These are phyloP conservation scores for Lentinula guzmanii DNA, from an alignment of 768 basidiomycete genomes.

Conservation along the genomic window DNA sequence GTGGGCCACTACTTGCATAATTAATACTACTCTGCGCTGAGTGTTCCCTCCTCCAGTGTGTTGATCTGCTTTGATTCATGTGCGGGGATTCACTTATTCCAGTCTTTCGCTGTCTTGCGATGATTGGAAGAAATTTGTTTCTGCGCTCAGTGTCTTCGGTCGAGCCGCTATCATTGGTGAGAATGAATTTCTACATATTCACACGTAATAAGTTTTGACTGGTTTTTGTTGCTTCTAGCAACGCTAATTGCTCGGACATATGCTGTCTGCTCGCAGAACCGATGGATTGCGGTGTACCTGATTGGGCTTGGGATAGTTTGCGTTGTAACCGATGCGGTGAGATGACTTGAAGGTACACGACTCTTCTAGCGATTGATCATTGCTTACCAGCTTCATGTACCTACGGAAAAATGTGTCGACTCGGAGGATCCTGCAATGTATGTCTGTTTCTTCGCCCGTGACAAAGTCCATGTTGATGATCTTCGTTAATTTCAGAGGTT, in stretches of 20 bases:
- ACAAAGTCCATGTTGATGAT: not conserved
- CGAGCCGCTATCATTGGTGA: conserved; percentile 22
- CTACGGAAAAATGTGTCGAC: conserved; percentile 12
- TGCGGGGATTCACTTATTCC: not conserved
- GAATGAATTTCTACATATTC: not conserved
- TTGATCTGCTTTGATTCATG: not conserved
- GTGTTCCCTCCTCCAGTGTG: not conserved
- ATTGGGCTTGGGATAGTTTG: conserved; percentile 14
- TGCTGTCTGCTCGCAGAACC: conserved; percentile 15
- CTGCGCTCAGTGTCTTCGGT: conserved; percentile 23
- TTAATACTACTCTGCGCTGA: not conserved
- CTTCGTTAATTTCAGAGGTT: not conserved
- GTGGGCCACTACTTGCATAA: not conserved
- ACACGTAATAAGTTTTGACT: not conserved
- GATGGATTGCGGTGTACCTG: conserved; percentile 12
- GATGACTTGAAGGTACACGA: not conserved
- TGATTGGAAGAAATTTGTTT: conserved; percentile 18
- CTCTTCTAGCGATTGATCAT: not conserved
- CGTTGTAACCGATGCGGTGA: conserved; percentile 18
- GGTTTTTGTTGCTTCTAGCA: not conserved
- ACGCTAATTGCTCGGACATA: conserved; percentile 13
- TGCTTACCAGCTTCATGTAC: conserved; percentile 13
- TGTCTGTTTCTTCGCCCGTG: not conserved
- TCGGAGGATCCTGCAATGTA: conserved; percentile 10
- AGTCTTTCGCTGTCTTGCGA: conserved; percentile 16